These are phyloP conservation scores for Beauveria medogensis DNA, from an alignment of 2,329 filamentous ascomycete species.

Conservation along the genomic window DNA sequence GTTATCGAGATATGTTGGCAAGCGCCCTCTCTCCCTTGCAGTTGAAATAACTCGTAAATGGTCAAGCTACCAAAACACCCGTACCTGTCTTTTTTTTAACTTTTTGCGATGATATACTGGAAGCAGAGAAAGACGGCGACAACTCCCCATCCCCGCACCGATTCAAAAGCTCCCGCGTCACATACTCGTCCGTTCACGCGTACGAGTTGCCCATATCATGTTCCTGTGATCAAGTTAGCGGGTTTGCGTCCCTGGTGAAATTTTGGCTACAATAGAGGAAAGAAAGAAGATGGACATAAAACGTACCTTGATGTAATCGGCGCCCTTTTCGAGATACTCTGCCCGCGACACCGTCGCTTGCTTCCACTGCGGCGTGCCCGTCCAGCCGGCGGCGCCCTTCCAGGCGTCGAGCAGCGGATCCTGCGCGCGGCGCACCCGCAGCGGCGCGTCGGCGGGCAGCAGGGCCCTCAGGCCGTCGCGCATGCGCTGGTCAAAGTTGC, in stretches of 20 bases:
- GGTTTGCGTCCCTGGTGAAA: neutral
- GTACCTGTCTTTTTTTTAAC: neutral
- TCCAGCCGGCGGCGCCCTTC: conserved; percentile 88
- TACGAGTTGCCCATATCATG: conserved; percentile 59
- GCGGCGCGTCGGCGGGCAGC: conserved; percentile 57
- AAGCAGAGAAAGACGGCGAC: neutral
- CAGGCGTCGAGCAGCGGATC: conserved; percentile 83
- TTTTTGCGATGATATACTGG: neutral
- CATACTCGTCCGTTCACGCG: conserved; percentile 23
- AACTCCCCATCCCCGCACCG: neutral
- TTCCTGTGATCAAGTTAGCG: conserved; percentile 35
- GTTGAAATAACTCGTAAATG: neutral
- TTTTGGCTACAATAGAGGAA: neutral
- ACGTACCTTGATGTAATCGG: conserved; percentile 79
- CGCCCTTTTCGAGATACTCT: conserved; percentile 87
- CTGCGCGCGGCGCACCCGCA: conserved; percentile 64
- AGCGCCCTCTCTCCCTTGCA: neutral
- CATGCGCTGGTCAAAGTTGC: conserved; percentile 78
- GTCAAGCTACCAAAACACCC: neutral
- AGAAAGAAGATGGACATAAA: neutral
- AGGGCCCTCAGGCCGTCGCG: conserved; percentile 63
- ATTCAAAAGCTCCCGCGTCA: conserved; percentile 4
- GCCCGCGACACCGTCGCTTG: conserved; percentile 63
- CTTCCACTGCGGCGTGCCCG: conserved; percentile 51
- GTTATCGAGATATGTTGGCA: neutral